phyloP scores from a whole-genome alignment of 495 filamentous ascomycete genomes.

The Podospora comata region DNA sequence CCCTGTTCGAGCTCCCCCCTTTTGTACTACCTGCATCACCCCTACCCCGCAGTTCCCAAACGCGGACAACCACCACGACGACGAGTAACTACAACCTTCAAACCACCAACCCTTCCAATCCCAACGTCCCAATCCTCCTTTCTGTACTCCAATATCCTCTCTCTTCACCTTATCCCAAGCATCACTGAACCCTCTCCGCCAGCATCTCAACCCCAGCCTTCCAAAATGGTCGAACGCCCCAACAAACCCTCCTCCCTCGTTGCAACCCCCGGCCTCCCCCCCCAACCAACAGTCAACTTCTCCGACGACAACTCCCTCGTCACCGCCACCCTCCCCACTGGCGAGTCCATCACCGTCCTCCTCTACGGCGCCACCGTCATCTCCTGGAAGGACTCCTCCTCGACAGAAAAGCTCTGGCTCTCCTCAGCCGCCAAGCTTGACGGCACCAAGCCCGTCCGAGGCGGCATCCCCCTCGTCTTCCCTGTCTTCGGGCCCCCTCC shows the following conservation, averaged over 20 bases:
- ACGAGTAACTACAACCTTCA: background rate
- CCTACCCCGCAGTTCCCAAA: slow-evolving; percentile 10
- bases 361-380: slow-evolving; percentile 90
- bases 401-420: slow-evolving; percentile 84
- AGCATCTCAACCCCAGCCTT: background rate
- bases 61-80: background rate
- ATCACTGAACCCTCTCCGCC: background rate
- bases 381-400: slow-evolving; percentile 80
- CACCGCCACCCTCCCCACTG: slow-evolving; percentile 71
- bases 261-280: slow-evolving; percentile 59
- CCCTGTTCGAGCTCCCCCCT: background rate
- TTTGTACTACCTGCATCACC: background rate
- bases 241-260: slow-evolving; percentile 80
- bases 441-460: slow-evolving; percentile 60
- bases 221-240: slow-evolving; percentile 70
- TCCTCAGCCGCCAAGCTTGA: slow-evolving; percentile 69
- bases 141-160: background rate
- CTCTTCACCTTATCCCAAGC: slow-evolving; percentile 3
- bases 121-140: background rate
- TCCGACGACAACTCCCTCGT: slow-evolving; percentile 61
- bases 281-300: slow-evolving; percentile 66
- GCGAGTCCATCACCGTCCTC: slow-evolving; percentile 80
- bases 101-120: background rate
- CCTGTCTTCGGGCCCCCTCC: slow-evolving; percentile 84
- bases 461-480: slow-evolving; percentile 91